Evolutionary conservation across 2,329 filamentous ascomycete genomes (phyloP), one percentile per base, ranked within the genome.

Genomic region (Cryphonectria parasitica): DNA sequence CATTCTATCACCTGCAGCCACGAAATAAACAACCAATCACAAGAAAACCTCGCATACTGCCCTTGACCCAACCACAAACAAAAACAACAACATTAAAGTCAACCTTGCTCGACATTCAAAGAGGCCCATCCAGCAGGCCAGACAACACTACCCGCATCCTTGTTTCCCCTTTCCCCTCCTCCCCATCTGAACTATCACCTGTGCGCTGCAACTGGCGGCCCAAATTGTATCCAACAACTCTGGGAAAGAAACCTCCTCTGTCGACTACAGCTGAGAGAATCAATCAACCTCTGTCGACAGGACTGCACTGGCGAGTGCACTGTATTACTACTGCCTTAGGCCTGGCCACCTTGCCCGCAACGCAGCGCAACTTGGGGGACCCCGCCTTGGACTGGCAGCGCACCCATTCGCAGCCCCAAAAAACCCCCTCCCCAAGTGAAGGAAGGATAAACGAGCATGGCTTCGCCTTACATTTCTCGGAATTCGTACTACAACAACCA

Each of bases 391-490:
- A 69, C 73, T 72, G 73, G 68, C 72, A 73, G 70, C 66, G 58
- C 58, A 61, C 39, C 17, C 17, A 61, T n/a, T 39, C 58, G 58
- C 58, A 64, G 43, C 63, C 41, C 36, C 45, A 43, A 43, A 49
- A 49, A 49, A 49, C 2, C 25, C 36, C 22, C 17, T n/a, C n/a
- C 61, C 36, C 22, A n/a, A 10, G n/a, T 28, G 17, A 28, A 36
- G 17, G 28, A 34, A 45, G 54, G 25, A n/a, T 54, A 62, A 69
- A 41, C 62, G 69, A 75, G 73, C 76, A 88, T 88, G 86, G 82
- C 86, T 78, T 84, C 85, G 71, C 80, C 78, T 74, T 80, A 84
- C 74, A 84, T 87, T 74, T 84, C 86, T 75, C 86, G 86, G 81
- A 86, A 83, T 78, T 87, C 86, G 65, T 83, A 87, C 79, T 85